A percentile compares a stretch with the other conserved stretches of the same genome.
phyloP scores from a whole-genome alignment of 2,329 filamentous ascomycete genomes.

The Diaporthe humulicola region DNA sequence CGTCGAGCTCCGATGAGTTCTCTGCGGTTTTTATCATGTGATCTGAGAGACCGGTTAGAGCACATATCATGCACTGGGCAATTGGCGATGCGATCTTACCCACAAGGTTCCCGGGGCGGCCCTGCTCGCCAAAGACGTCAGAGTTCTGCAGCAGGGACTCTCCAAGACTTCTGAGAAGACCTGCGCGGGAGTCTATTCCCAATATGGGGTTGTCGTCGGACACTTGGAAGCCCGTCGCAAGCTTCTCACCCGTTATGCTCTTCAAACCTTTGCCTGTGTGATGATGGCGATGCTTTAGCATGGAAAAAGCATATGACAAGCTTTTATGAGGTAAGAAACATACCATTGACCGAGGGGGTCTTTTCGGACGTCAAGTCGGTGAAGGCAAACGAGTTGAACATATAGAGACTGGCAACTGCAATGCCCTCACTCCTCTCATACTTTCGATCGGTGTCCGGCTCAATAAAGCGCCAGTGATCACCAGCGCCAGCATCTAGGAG shows the following conservation, averaged over 20 bases:
- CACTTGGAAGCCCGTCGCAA: constrained; percentile 59
- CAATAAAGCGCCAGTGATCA: constrained; percentile 61
- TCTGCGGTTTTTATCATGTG: constrained; percentile 51
- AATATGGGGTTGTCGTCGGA: constrained; percentile 59
- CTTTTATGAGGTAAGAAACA: not conserved
- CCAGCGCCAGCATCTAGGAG: constrained; percentile 69
- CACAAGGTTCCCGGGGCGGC: constrained; percentile 62
- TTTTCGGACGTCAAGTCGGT: constrained; percentile 15
- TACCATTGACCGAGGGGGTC: constrained; percentile 53
- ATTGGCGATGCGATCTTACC: constrained; percentile 50
- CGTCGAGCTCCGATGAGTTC: constrained; percentile 51
- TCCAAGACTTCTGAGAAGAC: constrained; percentile 57
- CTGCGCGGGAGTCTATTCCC: constrained; percentile 57
- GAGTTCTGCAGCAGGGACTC: constrained; percentile 53
- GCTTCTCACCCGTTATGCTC: constrained; percentile 48
- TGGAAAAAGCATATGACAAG: not conserved
- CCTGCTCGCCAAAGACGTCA: constrained; percentile 56
- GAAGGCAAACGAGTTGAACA: constrained; percentile 61
- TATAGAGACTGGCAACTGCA: constrained; percentile 63
- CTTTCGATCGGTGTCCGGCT: constrained; percentile 51
- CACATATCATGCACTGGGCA: not conserved
- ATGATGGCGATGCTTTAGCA: not conserved
- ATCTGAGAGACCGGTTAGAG: constrained; percentile 48
- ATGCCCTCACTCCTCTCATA: constrained; percentile 64
- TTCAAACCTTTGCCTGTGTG: constrained; percentile 51